Percentiles rank a stretch among this genome's conserved stretches.
Evolutionary conservation across 164 flowering plant genomes (phyloP).

Genomic region (Macadamia integrifolia): DNA sequence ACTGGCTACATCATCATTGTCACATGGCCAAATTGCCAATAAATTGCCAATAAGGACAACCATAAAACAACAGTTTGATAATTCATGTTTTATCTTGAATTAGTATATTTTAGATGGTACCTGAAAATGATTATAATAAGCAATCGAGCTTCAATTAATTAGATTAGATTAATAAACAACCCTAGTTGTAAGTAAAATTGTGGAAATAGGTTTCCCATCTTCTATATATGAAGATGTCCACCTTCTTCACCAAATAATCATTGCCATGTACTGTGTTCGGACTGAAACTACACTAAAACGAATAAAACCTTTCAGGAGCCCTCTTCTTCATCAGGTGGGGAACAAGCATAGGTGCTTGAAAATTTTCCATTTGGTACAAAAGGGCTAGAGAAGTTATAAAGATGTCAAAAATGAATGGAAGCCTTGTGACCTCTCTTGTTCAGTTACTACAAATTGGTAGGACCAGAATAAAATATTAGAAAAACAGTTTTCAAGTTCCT

Average conservation of each 20-base stretch:
- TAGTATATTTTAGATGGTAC: too few species aligned
- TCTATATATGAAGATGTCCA: neutral
- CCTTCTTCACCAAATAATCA: neutral
- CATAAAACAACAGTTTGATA: too few species aligned
- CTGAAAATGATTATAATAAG: neutral
- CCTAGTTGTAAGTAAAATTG: neutral
- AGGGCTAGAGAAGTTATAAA: too few species aligned
- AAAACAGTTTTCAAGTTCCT: too few species aligned
- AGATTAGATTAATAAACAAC: neutral
- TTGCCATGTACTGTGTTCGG: neutral
- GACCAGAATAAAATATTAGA: too few species aligned
- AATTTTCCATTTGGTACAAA: neutral
- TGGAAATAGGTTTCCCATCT: neutral
- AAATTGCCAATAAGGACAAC: constrained; percentile 75
- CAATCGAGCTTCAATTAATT: neutral
- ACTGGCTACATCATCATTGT: too few species aligned
- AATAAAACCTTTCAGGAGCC: neutral
- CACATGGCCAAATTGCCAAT: too few species aligned
- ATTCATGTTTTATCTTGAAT: neutral
- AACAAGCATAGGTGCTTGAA: neutral
- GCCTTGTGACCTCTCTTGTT: too few species aligned
- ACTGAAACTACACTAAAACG: neutral
- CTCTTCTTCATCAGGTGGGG: neutral
- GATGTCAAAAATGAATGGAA: too few species aligned
- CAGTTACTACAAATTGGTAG: too few species aligned